phyloP scores from a whole-genome alignment of 257 asterid genomes.

The Solanum clarkiae region DNA sequence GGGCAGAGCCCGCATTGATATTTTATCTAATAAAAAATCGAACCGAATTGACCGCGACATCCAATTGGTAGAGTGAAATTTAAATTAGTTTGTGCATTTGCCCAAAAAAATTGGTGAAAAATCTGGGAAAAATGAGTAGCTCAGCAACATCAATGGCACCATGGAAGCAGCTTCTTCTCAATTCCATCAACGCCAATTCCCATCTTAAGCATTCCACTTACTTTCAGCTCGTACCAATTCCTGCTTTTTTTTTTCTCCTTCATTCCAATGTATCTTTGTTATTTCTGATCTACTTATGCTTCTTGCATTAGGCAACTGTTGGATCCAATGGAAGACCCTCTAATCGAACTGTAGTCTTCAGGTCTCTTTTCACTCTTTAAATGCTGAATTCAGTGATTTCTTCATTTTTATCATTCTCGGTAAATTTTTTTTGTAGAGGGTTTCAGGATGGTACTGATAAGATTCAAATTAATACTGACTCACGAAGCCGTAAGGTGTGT shows the following conservation, averaged over 20 bases:
- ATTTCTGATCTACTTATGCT: background rate
- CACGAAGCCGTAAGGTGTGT: slow-evolving; percentile 71
- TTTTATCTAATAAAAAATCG: too few relatives aligned
- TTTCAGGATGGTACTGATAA: slow-evolving; percentile 57
- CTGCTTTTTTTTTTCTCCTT: background rate
- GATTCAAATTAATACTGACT: slow-evolving; percentile 76
- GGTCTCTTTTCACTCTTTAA: slow-evolving; percentile 17
- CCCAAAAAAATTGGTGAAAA: background rate
- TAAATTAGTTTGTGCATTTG: too few relatives aligned
- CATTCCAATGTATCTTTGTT: background rate
- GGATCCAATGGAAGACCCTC: slow-evolving; percentile 56
- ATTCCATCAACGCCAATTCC: slow-evolving; percentile 61
- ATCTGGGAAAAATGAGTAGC: slow-evolving; percentile 24
- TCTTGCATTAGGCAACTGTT: slow-evolving; percentile 55
- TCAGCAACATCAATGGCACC: slow-evolving; percentile 26
- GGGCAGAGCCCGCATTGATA: too few relatives aligned
- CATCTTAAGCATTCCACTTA: slow-evolving; percentile 64
- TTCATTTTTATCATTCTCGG: background rate
- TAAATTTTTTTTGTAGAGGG: slow-evolving; percentile 32
- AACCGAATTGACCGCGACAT: rapidly evolving
- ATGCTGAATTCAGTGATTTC: background rate
- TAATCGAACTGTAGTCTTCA: slow-evolving; percentile 96
- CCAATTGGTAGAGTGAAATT: too few relatives aligned
- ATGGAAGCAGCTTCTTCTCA: slow-evolving; percentile 85
- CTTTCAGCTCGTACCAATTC: slow-evolving; percentile 54